Percentiles rank a stretch among this genome's conserved stretches.
These are phyloP conservation scores for Euphorbia corollata DNA, from an alignment of 441 rosid genomes.

Conservation along the genomic window DNA sequence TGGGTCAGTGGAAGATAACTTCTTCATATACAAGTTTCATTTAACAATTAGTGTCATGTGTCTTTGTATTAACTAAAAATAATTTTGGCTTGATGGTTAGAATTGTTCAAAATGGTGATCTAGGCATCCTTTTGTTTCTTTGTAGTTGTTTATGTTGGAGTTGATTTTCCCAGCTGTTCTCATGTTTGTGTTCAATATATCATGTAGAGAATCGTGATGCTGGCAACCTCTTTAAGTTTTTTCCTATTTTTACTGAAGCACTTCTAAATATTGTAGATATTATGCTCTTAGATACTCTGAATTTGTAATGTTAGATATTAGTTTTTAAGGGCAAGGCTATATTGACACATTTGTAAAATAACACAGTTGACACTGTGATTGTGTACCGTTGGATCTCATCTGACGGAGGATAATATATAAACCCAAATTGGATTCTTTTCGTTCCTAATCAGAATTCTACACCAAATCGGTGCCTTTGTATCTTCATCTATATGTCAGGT, in stretches of 20 bases:
- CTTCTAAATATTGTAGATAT: neutral
- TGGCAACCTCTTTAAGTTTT: too few species aligned
- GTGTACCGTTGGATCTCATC: too few species aligned
- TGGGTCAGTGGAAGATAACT: neutral
- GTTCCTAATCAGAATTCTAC: too few species aligned
- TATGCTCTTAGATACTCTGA: neutral
- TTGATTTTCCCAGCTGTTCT: neutral
- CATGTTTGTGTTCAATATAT: neutral
- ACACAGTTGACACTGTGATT: too few species aligned
- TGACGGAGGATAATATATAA: too few species aligned
- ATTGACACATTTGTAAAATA: too few species aligned
- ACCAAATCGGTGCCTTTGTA: too few species aligned
- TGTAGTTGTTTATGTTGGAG: neutral
- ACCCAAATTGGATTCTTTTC: too few species aligned
- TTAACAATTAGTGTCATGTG: neutral
- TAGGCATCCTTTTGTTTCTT: neutral
- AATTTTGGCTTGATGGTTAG: constrained; percentile 6
- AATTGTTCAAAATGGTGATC: neutral
- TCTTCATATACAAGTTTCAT: neutral
- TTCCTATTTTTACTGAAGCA: neutral
- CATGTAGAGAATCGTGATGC: too few species aligned
- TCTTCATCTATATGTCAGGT: too few species aligned
- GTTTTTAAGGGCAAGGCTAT: too few species aligned
- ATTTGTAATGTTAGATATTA: neutral
- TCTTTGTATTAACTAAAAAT: neutral